Evolutionary conservation across 2,329 filamentous ascomycete genomes (phyloP), one percentile per base, ranked within the genome.

Genomic region (Ploettnerulaceae sp.): DNA sequence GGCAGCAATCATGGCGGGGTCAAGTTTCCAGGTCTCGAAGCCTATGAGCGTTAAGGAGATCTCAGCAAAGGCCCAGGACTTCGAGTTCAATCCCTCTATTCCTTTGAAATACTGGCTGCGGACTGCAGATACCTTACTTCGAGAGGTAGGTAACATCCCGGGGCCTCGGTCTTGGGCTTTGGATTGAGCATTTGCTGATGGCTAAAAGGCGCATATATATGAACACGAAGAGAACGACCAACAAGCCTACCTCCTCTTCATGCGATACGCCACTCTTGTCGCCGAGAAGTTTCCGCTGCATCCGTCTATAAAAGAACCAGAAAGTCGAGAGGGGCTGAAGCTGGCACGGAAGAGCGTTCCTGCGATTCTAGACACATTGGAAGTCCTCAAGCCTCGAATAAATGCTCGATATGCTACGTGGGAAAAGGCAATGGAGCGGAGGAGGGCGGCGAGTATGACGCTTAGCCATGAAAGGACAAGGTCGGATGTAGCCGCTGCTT

Each of bases 171-270:
- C 31, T 15, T 29, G 24, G 24, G 32, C 21, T 18, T 28, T 14
- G 41, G 17, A 3, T 18, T 12, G 12, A 24, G 26, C 20, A 25
- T 17, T 25, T 40, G 31, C 31, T 47, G 18, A 47, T 36, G 7
- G 5, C 14, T 25, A 14, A 5, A 15, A 96, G 87, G 90, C 89
- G 15, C 75, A 80, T 41, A 88, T 91, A 58, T 95, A 95, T 63
- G 77, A 93, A 60, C 77, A 78, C 32, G 91, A 97, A 66, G 84
- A 84, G 60, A 90, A 96, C 67, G 81, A 89, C 54, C 81, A 89
- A 58, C 85, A 93, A 62, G 87, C 91, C 4, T 98, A 95, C 66
- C 77, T 96, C 45, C 81, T 97, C 49, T 78, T 95, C n/a, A 88
- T 93, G 64, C 82, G 93, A 57, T 89, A 95, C 68, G 89, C 89